Conservation (phyloP, 768 basidiomycete species). For the Pleurotus salmoneostramineus region DNA sequence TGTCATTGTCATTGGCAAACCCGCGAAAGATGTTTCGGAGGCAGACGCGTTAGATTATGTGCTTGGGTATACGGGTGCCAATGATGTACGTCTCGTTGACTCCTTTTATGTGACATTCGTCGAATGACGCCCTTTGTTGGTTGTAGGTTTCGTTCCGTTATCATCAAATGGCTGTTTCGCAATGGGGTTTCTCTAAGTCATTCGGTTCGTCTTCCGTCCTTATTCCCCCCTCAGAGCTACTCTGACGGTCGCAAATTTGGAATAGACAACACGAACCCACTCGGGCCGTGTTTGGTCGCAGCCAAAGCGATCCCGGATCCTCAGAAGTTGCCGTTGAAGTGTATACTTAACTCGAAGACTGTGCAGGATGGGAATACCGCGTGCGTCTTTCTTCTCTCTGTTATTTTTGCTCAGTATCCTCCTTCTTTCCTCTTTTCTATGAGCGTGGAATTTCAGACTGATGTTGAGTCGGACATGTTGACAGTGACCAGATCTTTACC, state of each 20-base stretch:
- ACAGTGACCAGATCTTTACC: slow-evolving; percentile 80
- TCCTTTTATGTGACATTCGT: background rate
- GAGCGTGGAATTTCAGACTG: too few species aligned
- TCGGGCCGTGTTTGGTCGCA: slow-evolving; percentile 81
- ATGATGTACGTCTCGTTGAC: slow-evolving; percentile 48
- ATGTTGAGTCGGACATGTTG: background rate
- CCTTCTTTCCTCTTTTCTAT: too few species aligned
- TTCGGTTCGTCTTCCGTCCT: slow-evolving; percentile 50
- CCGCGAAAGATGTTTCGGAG: slow-evolving; percentile 76
- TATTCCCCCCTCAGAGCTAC: too few species aligned
- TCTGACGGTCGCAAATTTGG: too few species aligned
- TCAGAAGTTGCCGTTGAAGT: slow-evolving; percentile 58
- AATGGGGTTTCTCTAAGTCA: slow-evolving; percentile 87
- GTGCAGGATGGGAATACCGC: slow-evolving; percentile 79
- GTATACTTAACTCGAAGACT: slow-evolving; percentile 59
- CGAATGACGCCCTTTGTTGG: background rate
- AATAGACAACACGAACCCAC: slow-evolving; percentile 66
- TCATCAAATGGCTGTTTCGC: slow-evolving; percentile 75
- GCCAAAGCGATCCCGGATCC: slow-evolving; percentile 61
- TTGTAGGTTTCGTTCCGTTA: slow-evolving; percentile 75
- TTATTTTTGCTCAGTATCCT: too few species aligned
- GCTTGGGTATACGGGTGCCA: slow-evolving; percentile 76
- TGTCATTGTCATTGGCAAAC: slow-evolving; percentile 78
- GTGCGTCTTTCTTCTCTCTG: slow-evolving; percentile 47
- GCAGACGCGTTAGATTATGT: slow-evolving; percentile 83